phyloP scores from a whole-genome alignment of 306 rosid genomes.

The Citrullus mucosospermus region DNA sequence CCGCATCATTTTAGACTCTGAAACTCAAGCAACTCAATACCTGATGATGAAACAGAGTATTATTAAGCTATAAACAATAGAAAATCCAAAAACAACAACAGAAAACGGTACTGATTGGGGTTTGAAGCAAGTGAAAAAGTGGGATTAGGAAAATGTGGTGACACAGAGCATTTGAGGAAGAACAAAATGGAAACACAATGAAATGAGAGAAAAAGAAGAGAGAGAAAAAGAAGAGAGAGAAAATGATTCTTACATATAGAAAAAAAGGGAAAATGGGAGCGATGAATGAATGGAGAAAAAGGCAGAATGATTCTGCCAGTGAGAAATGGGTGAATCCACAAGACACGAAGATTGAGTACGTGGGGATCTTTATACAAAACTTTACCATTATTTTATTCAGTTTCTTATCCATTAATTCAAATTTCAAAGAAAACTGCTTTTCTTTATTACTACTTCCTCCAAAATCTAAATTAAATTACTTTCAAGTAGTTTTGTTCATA shows the following conservation, averaged over 20 bases:
- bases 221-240: background rate
- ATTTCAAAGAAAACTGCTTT: background rate
- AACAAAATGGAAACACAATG: no score
- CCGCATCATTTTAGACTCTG: conserved; percentile 32
- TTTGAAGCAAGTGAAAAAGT: background rate
- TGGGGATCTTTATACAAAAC: background rate
- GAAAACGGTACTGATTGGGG: background rate
- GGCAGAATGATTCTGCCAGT: background rate
- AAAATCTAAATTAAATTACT: background rate
- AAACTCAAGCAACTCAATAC: conserved; percentile 5
- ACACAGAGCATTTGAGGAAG: background rate
- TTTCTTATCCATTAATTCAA: background rate
- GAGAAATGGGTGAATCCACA: conserved; percentile 4
- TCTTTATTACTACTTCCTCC: background rate
- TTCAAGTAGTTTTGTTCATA: no score
- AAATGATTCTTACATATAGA: background rate
- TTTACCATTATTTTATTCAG: background rate
- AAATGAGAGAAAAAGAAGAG: background rate
- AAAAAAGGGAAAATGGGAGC: background rate
- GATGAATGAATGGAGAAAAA: background rate
- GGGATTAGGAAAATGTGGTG: background rate
- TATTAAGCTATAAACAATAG: background rate
- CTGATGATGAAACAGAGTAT: conserved; percentile 10
- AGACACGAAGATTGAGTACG: background rate
- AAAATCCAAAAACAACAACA: background rate